These are phyloP conservation scores for Ceratocystis variospora DNA, from an alignment of 2,329 filamentous ascomycete genomes.

Conservation along the genomic window DNA sequence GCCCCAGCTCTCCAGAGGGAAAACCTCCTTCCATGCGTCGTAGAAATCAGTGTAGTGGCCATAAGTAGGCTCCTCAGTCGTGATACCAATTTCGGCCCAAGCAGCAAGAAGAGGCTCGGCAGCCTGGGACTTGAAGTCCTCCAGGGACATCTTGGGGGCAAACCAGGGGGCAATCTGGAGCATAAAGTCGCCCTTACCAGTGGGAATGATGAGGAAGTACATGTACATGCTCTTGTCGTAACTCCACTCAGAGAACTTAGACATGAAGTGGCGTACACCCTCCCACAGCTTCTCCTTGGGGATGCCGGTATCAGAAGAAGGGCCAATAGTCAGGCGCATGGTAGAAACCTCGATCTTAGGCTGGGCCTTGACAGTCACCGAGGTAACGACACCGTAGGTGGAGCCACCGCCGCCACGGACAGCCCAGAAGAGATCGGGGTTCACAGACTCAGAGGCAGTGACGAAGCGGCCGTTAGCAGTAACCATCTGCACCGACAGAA, in stretches of 20 bases:
- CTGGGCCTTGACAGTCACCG: slow-evolving; percentile 28
- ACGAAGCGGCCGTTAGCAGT: slow-evolving; percentile 33
- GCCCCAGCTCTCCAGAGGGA: slow-evolving; percentile 19
- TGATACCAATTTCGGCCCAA: slow-evolving; percentile 29
- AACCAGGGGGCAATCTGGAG: slow-evolving; percentile 26
- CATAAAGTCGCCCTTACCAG: slow-evolving; percentile 23
- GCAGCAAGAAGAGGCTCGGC: slow-evolving; percentile 25
- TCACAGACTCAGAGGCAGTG: slow-evolving; percentile 29
- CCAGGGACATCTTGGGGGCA: slow-evolving; percentile 22
- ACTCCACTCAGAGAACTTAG: slow-evolving; percentile 21
- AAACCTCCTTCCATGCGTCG: slow-evolving; percentile 24
- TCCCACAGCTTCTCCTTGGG: slow-evolving; percentile 27
- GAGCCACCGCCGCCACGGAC: slow-evolving; percentile 34
- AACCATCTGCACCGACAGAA: slow-evolving; percentile 36
- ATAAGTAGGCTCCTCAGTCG: slow-evolving; percentile 20
- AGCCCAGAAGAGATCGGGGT: slow-evolving; percentile 38
- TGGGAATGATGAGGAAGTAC: slow-evolving; percentile 23
- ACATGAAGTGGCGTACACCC: slow-evolving; percentile 28
- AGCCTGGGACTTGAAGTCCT: slow-evolving; percentile 26
- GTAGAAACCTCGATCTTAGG: slow-evolving; percentile 27
- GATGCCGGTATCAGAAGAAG: slow-evolving; percentile 26
- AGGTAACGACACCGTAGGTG: slow-evolving; percentile 33
- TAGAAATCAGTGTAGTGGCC: slow-evolving; percentile 24
- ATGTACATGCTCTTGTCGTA: slow-evolving; percentile 18
- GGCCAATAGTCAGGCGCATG: slow-evolving; percentile 24